Base-by-base conservation (phyloP, 148 eudicot species). In the Simmondsia chinensis region DNA sequence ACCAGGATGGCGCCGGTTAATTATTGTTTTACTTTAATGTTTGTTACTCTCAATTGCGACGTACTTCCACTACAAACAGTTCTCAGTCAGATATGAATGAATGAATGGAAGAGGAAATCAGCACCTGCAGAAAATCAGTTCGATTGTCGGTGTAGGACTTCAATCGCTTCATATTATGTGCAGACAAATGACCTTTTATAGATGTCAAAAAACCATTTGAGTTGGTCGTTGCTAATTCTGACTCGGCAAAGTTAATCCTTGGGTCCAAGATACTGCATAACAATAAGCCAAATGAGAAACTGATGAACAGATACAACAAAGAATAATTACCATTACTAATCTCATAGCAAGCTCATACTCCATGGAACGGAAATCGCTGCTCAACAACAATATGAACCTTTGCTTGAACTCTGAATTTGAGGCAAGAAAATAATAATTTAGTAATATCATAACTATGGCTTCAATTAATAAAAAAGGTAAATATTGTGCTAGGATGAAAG, bases 291-390 rank as follows among this genome's bases (percentile, higher is more conserved):
- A 25, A 20, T 41, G 40, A 55, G 52, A 59, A 31, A 21, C 36
- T 29, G 13, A 35, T 39, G 20, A 3, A 13, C 13, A 19, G 39
- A 15, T 23, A 41, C 31, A n/a, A 4, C 11, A 14, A 38, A 30
- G 15, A 23, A 9, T 18, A 35, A 36, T 25, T 41, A 41, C 4
- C 22, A 32, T 26, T 8, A 41, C 70, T 32, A 26, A 89, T 95
- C 97, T 91, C 94, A 91, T 79, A 5, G 95, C 99, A 72, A 91
- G 99, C 68, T 85, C 82, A 70, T 67, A 77, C 51, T 79, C 94
- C 95, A 86, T 82, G 35, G 68, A 32, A 27, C 71, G 72, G 39
- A 79, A 86, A 52, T 59, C 49, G 15, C 36, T 31, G 24, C 48
- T 38, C 48, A 91, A 65, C 43, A 63, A 53, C 35, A 54, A 24